Evolutionary conservation across 129 eudicot genomes (phyloP), one percentile per base, ranked within the genome.

Genomic region (Centrapalus pauciflorus): DNA sequence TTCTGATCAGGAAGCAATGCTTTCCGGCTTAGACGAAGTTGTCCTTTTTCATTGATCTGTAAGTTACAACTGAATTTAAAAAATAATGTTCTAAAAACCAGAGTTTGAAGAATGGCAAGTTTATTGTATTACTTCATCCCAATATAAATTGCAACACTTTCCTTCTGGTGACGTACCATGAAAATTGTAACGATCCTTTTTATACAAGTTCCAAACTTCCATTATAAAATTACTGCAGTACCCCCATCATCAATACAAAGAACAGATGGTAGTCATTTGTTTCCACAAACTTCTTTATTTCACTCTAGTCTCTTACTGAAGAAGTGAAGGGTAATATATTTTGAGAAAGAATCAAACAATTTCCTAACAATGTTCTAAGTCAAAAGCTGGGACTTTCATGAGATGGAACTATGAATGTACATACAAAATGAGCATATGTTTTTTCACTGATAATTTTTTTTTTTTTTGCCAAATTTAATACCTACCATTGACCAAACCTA

Each of bases 1-100:
- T 84, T 81, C 35, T 84, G 66, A 24, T 82, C 93, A 12, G 99
- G 99, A 78, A 93, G 95, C 38, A 93, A 79, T 32, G 95, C 99
- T 56, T 82, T 81, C 29, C 92, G 89, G 80, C 99, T 93, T 67
- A 93, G 76, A 67, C 99, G 96, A 76, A 93, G 95, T 69, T 89
- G 99, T 11, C 99, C 99, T 76, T 93, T 93, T 62, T 86, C 99
- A 79, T 93, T 93, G 66, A 93, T 78, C 98, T 91, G 86, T n/a
- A 78, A 66, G 64, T 56, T 33, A 67, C 50, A 16, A 57, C 7
- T 3, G 14, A 29, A 29, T 24, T 74, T 40, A 40, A 1, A 1
- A 41, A 71, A 11, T 61, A 30, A 19, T 17, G 27, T 32, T 28
- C 40, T 26, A 3, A 55, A 58, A 70, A 23, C n/a, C 24, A 48